These are phyloP conservation scores for Haplosporangium gracile DNA, from an alignment of 192 early-diverging fungal species.

Conservation along the genomic window DNA sequence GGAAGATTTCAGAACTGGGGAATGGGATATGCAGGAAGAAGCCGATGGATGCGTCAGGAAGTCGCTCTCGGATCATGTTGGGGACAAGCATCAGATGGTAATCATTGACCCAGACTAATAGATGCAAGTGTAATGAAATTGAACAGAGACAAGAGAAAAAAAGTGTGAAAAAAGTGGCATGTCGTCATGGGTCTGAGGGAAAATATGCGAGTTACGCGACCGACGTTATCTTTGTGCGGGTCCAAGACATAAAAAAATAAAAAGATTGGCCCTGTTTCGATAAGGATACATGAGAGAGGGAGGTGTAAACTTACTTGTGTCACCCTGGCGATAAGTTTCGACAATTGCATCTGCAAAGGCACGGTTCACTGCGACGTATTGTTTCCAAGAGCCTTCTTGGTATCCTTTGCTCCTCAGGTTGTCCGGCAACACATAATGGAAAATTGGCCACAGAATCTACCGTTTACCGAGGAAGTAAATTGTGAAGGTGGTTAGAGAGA, in stretches of 20 bases:
- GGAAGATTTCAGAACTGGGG: slow-evolving; percentile 95
- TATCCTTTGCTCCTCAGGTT: slow-evolving; percentile 85
- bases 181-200: not conserved
- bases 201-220: slow-evolving; percentile 2
- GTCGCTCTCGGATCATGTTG: slow-evolving; percentile 82
- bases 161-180: not conserved
- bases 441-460: slow-evolving; percentile 95
- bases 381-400: slow-evolving; percentile 85
- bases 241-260: not conserved
- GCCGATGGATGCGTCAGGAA: slow-evolving; percentile 91
- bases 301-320: slow-evolving; percentile 75
- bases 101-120: slow-evolving; percentile 94
- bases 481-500: not conserved
- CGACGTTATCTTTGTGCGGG: slow-evolving; percentile 2
- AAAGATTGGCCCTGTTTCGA: not conserved
- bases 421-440: slow-evolving; percentile 95
- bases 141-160: not conserved
- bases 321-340: slow-evolving; percentile 81
- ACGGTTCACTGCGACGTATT: slow-evolving; percentile 87
- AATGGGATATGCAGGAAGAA: slow-evolving; percentile 99
- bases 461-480: slow-evolving; percentile 3
- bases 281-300: not conserved
- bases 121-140: not conserved
- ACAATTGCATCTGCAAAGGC: slow-evolving; percentile 87
- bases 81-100: slow-evolving; percentile 98